Conservation (phyloP, 2,329 filamentous ascomycete species). For the Venturia oleaginea region DNA sequence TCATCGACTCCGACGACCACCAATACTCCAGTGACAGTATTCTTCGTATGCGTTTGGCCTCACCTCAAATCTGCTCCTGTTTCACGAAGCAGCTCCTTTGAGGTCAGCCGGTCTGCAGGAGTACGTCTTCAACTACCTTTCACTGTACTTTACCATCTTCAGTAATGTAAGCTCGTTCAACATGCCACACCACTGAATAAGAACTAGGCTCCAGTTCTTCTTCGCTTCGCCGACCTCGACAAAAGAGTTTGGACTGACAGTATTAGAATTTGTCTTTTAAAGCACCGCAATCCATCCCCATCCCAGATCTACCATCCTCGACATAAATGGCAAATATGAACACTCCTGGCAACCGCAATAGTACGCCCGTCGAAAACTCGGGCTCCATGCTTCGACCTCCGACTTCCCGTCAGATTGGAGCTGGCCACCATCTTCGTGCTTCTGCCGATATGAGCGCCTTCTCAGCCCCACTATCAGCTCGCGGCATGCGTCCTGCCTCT, state of each 20-base stretch:
- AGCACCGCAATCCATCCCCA: not conserved
- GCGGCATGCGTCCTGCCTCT: slow-evolving; percentile 81
- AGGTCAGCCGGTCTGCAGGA: slow-evolving; percentile 15
- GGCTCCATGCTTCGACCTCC: slow-evolving; percentile 77
- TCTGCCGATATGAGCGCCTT: slow-evolving; percentile 94
- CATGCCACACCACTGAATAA: too few species aligned
- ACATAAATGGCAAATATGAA: slow-evolving; percentile 37
- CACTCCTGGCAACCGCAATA: slow-evolving; percentile 71
- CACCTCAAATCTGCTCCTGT: not conserved
- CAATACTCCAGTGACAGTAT: not conserved
- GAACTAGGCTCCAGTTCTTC: not conserved
- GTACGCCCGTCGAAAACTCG: slow-evolving; percentile 76
- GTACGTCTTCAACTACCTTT: not conserved
- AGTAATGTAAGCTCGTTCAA: not conserved
- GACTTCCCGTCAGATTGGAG: slow-evolving; percentile 64
- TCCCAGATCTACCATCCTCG: not conserved
- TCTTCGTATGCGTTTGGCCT: not conserved
- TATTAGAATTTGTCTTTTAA: not conserved
- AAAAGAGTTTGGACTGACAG: not conserved
- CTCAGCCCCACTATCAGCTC: slow-evolving; percentile 57
- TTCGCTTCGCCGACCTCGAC: not conserved
- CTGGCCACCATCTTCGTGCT: slow-evolving; percentile 78
- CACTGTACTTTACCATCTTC: slow-evolving; percentile 1
- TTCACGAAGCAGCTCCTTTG: slow-evolving; percentile 13
- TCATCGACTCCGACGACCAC: not conserved